Conservation (phyloP, 805 yeast genomes). For the Yarrowia yakushimensis region DNA sequence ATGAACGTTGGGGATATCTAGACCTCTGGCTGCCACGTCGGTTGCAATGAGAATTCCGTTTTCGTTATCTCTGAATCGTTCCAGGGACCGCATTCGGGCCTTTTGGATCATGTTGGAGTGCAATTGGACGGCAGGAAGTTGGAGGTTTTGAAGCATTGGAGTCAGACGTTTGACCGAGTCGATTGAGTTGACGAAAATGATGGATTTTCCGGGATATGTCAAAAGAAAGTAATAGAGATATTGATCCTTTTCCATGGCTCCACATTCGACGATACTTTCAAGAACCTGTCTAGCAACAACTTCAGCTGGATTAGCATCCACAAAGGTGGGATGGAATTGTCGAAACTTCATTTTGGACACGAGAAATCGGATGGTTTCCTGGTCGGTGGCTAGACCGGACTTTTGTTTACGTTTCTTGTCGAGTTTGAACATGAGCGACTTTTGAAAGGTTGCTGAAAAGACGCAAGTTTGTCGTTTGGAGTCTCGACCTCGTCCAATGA, state of each 20-base stretch:
- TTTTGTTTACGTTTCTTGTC: slow-evolving; percentile 39
- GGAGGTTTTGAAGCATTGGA: slow-evolving; percentile 67
- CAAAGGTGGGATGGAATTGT: slow-evolving; percentile 59
- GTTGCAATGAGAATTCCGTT: slow-evolving; percentile 75
- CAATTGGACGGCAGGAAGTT: slow-evolving; percentile 64
- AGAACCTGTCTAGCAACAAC: slow-evolving; percentile 68
- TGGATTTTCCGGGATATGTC: slow-evolving; percentile 82
- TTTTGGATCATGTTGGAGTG: slow-evolving; percentile 96
- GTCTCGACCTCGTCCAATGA: slow-evolving; percentile 50
- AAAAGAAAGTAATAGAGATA: slow-evolving; percentile 82
- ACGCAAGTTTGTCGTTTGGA: slow-evolving; percentile 71
- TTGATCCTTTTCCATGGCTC: slow-evolving; percentile 82
- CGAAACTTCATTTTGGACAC: slow-evolving; percentile 68
- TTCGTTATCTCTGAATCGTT: slow-evolving; percentile 56
- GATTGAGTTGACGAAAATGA: slow-evolving; percentile 92
- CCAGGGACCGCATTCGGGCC: slow-evolving; percentile 81
- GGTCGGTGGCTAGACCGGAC: slow-evolving; percentile 35
- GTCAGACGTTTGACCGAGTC: slow-evolving; percentile 86
- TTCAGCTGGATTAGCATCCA: slow-evolving; percentile 86
- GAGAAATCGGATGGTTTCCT: slow-evolving; percentile 63
- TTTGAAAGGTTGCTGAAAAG: slow-evolving; percentile 92
- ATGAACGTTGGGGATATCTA: slow-evolving; percentile 84
- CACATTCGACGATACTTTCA: slow-evolving; percentile 90
- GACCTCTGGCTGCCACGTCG: slow-evolving; percentile 97
- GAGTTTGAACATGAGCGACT: slow-evolving; percentile 75